Percentiles rank a stretch among this genome's conserved stretches.
Evolutionary conservation across 345 rosid genomes (phyloP).

Genomic region (Gossypium anomalum): DNA sequence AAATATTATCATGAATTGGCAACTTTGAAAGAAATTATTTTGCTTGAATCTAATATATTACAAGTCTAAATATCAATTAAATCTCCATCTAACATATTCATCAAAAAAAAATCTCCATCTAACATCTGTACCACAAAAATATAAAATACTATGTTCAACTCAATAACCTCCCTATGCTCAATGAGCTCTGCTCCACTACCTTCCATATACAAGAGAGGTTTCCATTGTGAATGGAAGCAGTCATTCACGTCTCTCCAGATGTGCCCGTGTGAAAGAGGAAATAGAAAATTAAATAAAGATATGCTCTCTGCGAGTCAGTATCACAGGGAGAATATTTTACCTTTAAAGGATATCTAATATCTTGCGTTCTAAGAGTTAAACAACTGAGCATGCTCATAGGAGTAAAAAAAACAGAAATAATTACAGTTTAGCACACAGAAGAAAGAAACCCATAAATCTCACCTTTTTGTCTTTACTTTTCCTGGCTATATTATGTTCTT

Average conservation of each 20-base stretch:
- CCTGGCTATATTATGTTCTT: constrained; percentile 43
- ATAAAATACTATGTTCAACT: constrained; percentile 8
- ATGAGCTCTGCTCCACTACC: not conserved
- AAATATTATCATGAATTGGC: not conserved
- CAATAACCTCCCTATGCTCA: not conserved
- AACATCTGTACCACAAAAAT: constrained; percentile 5
- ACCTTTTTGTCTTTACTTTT: constrained; percentile 69
- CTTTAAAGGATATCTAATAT: not conserved
- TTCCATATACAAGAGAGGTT: not conserved
- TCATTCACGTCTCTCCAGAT: not conserved
- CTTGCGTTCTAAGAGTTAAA: not conserved
- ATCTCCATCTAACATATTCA: not conserved
- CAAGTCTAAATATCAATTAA: not conserved
- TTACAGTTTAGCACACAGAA: not conserved
- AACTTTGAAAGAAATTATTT: not conserved
- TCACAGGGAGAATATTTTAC: not conserved
- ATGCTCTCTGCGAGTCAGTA: not conserved
- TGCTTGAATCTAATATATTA: not conserved
- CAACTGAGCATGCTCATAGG: not conserved
- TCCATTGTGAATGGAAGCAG: not conserved
- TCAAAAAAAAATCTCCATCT: not conserved
- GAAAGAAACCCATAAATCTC: not conserved
- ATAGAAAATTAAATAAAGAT: not conserved
- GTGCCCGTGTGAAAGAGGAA: not conserved
- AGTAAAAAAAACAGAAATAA: constrained; percentile 1